Percentiles rank a stretch among this genome's conserved stretches.
phyloP scores from a whole-genome alignment of 1,284 basidiomycete genomes.

The Neotropicomus parvogracilis region DNA sequence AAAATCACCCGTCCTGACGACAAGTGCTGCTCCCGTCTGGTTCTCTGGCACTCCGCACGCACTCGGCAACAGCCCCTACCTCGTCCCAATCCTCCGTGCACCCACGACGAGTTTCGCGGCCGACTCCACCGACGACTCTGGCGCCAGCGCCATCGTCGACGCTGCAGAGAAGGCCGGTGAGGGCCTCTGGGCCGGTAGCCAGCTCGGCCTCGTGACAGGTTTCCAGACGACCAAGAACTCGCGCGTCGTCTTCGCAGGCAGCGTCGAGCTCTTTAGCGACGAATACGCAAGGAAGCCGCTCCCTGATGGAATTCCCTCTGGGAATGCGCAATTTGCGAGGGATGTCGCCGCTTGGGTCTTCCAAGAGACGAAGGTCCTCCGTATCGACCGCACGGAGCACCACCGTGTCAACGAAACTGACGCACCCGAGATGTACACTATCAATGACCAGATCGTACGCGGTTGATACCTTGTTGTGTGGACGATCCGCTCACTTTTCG shows the following conservation, averaged over 20 bases:
- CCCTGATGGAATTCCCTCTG: constrained; percentile 55
- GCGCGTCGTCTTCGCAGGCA: constrained; percentile 79
- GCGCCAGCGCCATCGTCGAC: constrained; percentile 57
- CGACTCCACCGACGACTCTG: constrained; percentile 56
- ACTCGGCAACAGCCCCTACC: constrained; percentile 75
- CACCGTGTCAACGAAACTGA: constrained; percentile 60
- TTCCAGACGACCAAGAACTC: constrained; percentile 84
- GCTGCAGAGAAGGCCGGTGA: constrained; percentile 69
- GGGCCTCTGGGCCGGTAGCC: constrained; percentile 74
- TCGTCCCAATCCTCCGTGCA: constrained; percentile 80
- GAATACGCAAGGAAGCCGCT: constrained; percentile 65
- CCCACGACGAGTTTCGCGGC: constrained; percentile 71
- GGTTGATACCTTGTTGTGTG: constrained; percentile 9
- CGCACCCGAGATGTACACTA: constrained; percentile 73
- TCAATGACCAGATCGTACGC: constrained; percentile 80
- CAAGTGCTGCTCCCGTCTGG: constrained; percentile 55
- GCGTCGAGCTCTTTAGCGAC: constrained; percentile 74
- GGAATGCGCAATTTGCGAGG: constrained; percentile 70
- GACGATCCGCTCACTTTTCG: constrained; percentile 4
- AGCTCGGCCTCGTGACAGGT: constrained; percentile 76
- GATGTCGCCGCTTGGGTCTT: constrained; percentile 89
- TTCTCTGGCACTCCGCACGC: constrained; percentile 78
- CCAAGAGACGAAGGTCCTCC: constrained; percentile 80
- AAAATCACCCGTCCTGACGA: constrained; percentile 43
- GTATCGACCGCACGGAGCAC: constrained; percentile 76